Evolutionary conservation across 2,329 filamentous ascomycete genomes (phyloP).

Genomic region (Chalara sp.): DNA sequence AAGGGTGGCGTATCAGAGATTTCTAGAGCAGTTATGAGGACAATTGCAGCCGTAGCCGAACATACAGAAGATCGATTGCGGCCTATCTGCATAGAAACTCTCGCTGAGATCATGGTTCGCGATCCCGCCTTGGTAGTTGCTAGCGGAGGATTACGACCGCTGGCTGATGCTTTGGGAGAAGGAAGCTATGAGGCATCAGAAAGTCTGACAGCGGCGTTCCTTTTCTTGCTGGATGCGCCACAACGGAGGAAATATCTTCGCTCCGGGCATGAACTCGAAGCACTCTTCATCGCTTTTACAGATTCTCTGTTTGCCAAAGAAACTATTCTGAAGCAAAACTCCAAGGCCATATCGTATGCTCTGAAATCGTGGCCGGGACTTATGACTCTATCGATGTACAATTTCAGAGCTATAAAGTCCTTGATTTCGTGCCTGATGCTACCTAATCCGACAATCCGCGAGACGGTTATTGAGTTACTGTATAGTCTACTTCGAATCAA

Average conservation of each 20-base stretch:
- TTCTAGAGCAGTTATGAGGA: slow-evolving; percentile 78
- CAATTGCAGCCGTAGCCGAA: slow-evolving; percentile 85
- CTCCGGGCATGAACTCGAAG: slow-evolving; percentile 82
- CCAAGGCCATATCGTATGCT: slow-evolving; percentile 85
- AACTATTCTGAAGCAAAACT: slow-evolving; percentile 69
- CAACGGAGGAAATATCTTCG: slow-evolving; percentile 74
- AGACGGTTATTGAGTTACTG: slow-evolving; percentile 81
- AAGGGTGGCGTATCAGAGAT: slow-evolving; percentile 87
- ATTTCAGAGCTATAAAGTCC: slow-evolving; percentile 78
- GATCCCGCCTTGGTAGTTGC: slow-evolving; percentile 76
- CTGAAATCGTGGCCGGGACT: slow-evolving; percentile 92
- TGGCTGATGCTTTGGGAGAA: slow-evolving; percentile 90
- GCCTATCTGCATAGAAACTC: slow-evolving; percentile 85
- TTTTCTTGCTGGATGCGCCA: slow-evolving; percentile 84
- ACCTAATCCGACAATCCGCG: slow-evolving; percentile 50
- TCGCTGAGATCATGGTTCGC: slow-evolving; percentile 84
- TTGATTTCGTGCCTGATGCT: slow-evolving; percentile 59
- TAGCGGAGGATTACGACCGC: slow-evolving; percentile 74
- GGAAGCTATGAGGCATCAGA: slow-evolving; percentile 90
- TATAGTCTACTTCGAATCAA: slow-evolving; percentile 82
- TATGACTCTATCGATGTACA: slow-evolving; percentile 80
- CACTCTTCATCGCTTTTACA: slow-evolving; percentile 86
- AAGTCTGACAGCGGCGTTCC: slow-evolving; percentile 77
- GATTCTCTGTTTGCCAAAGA: slow-evolving; percentile 64
- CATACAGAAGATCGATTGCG: slow-evolving; percentile 64